Conservation (phyloP, 768 basidiomycete species). For the Cystofilobasidium capitatum region DNA sequence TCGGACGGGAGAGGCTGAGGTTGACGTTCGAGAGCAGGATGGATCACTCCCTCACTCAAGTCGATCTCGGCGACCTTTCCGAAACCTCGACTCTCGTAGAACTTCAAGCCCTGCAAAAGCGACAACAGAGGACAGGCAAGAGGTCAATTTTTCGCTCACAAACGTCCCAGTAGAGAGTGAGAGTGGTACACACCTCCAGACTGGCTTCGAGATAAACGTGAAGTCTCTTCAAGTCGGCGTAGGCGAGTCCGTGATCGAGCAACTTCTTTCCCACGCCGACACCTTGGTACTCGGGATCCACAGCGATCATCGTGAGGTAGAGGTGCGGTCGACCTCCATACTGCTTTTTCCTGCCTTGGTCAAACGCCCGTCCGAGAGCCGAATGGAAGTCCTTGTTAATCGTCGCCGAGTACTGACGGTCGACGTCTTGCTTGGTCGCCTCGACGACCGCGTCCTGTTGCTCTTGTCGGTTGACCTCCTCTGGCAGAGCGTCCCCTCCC, state of each 20-base stretch:
- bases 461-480: background rate
- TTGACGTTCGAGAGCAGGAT: background rate
- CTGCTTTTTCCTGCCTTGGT: background rate
- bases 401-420: background rate
- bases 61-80: background rate
- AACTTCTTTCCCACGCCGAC: background rate
- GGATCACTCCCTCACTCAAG: background rate
- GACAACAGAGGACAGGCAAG: no score
- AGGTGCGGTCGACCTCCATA: background rate
- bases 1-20: background rate
- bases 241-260: background rate
- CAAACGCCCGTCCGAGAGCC: background rate
- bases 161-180: background rate
- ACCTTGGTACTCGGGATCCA: background rate
- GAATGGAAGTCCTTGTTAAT: background rate
- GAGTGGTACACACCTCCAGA: background rate
- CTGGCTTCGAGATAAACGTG: background rate
- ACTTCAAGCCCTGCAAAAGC: background rate
- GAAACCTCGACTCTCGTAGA: background rate
- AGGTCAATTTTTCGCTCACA: no score
- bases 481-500: slow-evolving; percentile 5
- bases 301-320: background rate
- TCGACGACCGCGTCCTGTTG: background rate
- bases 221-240: background rate
- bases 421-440: background rate